A percentile compares a stretch with the other conserved stretches of the same genome.
Conservation (phyloP, 768 basidiomycete genomes). For the Kwoniella shandongensis region DNA sequence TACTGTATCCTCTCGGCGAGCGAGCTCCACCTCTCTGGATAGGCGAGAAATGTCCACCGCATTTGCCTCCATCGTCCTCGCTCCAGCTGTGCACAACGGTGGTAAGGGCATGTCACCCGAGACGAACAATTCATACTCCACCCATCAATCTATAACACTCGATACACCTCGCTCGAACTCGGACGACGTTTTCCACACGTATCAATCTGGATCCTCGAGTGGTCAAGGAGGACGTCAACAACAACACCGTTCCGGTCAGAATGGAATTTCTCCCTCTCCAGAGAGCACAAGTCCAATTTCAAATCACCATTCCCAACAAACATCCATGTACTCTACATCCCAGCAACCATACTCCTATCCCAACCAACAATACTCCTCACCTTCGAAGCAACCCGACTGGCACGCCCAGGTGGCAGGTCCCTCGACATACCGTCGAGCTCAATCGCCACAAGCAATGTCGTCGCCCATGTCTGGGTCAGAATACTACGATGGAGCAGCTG, state of each 20-base stretch:
- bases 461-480: background rate
- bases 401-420: conserved; percentile 16
- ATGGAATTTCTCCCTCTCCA: background rate
- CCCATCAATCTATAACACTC: conserved; percentile 2
- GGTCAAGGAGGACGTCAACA: background rate
- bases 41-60: conserved; percentile 17
- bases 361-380: background rate
- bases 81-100: conserved; percentile 15
- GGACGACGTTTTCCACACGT: background rate
- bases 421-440: conserved; percentile 6
- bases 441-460: conserved; percentile 6
- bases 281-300: background rate
- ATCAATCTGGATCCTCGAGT: background rate
- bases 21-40: background rate
- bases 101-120: background rate
- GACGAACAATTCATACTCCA: background rate
- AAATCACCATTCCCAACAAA: background rate
- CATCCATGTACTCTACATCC: background rate
- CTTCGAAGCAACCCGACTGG: conserved; percentile 14
- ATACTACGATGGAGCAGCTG: background rate
- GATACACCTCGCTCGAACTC: background rate
- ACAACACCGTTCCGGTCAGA: background rate
- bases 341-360: background rate
- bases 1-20: background rate
- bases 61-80: conserved; percentile 17